phyloP scores from a whole-genome alignment of 768 basidiomycete species.

The Cyathus striatus region DNA sequence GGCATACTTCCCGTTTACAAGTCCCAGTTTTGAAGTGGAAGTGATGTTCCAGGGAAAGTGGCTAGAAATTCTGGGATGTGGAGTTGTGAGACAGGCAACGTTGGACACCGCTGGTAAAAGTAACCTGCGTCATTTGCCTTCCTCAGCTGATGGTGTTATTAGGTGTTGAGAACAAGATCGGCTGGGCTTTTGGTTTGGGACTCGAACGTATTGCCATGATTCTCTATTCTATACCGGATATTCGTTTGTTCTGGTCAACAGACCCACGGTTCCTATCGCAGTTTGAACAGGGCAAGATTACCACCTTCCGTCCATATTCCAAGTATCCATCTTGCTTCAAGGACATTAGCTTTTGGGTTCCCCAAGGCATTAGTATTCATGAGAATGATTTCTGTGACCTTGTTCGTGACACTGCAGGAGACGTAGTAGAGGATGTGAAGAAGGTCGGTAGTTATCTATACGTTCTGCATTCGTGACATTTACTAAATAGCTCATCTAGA shows the following conservation, averaged over 20 bases:
- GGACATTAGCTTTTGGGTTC: slow-evolving; percentile 93
- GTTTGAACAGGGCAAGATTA: slow-evolving; percentile 73
- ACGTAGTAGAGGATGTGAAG: slow-evolving; percentile 87
- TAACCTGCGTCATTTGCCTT: slow-evolving; percentile 13
- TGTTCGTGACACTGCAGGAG: slow-evolving; percentile 88
- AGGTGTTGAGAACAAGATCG: slow-evolving; percentile 81
- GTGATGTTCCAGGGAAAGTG: slow-evolving; percentile 95
- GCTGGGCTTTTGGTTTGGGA: slow-evolving; percentile 98
- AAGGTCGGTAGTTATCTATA: slow-evolving; percentile 44
- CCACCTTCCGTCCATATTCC: slow-evolving; percentile 85
- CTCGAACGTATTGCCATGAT: slow-evolving; percentile 98
- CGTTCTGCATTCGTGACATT: neutral
- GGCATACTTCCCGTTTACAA: slow-evolving; percentile 96
- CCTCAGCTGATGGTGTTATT: slow-evolving; percentile 8
- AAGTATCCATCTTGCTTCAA: slow-evolving; percentile 91
- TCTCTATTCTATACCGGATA: slow-evolving; percentile 94
- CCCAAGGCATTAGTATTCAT: slow-evolving; percentile 53
- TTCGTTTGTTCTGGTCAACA: slow-evolving; percentile 94
- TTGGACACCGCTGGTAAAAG: slow-evolving; percentile 79
- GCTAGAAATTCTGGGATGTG: slow-evolving; percentile 94
- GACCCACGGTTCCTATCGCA: slow-evolving; percentile 87
- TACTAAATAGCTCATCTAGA: slow-evolving; percentile 38
- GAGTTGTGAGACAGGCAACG: slow-evolving; percentile 87
- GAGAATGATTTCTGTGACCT: slow-evolving; percentile 98
- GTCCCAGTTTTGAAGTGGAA: slow-evolving; percentile 96